phyloP scores from a whole-genome alignment of 2,329 filamentous ascomycete species.

The Teratosphaeria pseudoeucalypti region DNA sequence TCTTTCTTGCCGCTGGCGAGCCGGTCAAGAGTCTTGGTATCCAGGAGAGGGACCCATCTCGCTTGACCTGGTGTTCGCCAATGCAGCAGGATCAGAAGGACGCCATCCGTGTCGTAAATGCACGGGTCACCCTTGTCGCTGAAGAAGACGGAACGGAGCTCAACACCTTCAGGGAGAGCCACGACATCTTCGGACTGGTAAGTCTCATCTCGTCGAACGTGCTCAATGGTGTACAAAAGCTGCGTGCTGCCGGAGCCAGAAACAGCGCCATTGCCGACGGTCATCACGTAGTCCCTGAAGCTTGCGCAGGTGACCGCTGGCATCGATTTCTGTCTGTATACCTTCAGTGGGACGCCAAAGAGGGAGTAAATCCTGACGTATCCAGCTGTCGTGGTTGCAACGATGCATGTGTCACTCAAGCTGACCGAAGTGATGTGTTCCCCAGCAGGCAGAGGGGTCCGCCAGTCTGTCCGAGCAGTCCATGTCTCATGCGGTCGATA shows the following conservation, averaged over 20 bases:
- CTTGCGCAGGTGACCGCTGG: constrained; percentile 88
- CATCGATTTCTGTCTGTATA: constrained; percentile 83
- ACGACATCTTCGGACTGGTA: constrained; percentile 90
- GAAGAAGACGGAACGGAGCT: constrained; percentile 78
- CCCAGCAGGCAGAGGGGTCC: constrained; percentile 74
- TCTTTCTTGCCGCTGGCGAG: constrained; percentile 75
- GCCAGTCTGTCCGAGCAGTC: constrained; percentile 85
- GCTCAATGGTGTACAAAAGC: constrained; percentile 84
- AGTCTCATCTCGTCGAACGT: constrained; percentile 86
- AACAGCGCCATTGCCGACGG: constrained; percentile 83
- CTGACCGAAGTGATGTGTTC: constrained; percentile 83
- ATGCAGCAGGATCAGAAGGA: constrained; percentile 75
- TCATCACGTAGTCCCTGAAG: constrained; percentile 94
- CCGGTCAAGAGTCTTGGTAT: constrained; percentile 74
- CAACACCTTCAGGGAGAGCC: constrained; percentile 64
- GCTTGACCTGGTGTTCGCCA: constrained; percentile 82
- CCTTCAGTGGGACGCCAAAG: constrained; percentile 77
- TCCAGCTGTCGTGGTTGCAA: constrained; percentile 73
- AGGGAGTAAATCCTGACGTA: constrained; percentile 90
- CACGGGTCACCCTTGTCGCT: constrained; percentile 90
- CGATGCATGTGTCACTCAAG: constrained; percentile 80
- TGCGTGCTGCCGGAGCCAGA: constrained; percentile 66
- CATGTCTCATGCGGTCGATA: constrained; percentile 96
- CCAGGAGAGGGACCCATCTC: constrained; percentile 82
- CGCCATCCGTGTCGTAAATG: constrained; percentile 88